phyloP scores from a whole-genome alignment of 352 stramenopile species.

The Phytopythium cucurbitacearum region DNA sequence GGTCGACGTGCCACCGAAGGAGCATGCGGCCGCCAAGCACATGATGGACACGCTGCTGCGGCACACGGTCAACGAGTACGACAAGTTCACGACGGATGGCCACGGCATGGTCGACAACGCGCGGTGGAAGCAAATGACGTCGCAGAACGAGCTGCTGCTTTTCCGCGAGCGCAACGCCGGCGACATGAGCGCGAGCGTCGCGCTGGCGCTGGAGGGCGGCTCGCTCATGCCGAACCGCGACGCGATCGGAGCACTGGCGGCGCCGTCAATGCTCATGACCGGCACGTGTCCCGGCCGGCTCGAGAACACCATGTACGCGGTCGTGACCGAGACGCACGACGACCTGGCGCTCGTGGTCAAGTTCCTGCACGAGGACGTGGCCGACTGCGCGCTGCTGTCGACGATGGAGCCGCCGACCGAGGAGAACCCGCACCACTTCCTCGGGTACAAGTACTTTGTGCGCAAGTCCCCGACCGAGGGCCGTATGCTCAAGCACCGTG shows the following conservation, averaged over 20 bases:
- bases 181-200: conserved; percentile 19
- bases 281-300: conserved; percentile 40
- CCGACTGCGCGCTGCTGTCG: conserved; percentile 57
- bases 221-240: conserved; percentile 29
- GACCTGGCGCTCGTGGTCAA: conserved; percentile 50
- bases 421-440: conserved; percentile 45
- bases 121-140: conserved; percentile 35
- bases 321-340: conserved; percentile 47
- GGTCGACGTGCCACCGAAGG: conserved; percentile 29
- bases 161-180: conserved; percentile 37
- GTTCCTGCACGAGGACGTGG: conserved; percentile 59
- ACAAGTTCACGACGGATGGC: conserved; percentile 27
- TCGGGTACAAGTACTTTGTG: conserved; percentile 71
- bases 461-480: conserved; percentile 39
- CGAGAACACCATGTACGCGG: conserved; percentile 50
- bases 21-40: conserved; percentile 27
- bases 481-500: conserved; percentile 42
- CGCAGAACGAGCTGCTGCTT: conserved; percentile 44
- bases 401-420: conserved; percentile 42
- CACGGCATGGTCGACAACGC: conserved; percentile 30
- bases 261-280: conserved; percentile 39
- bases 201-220: conserved; percentile 13
- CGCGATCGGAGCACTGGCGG: conserved; percentile 22
- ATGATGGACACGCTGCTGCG: conserved; percentile 41
- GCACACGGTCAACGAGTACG: conserved; percentile 44